Conservation (phyloP, 2,329 filamentous ascomycete species). For the Cylindrodendrum hubeiense region DNA sequence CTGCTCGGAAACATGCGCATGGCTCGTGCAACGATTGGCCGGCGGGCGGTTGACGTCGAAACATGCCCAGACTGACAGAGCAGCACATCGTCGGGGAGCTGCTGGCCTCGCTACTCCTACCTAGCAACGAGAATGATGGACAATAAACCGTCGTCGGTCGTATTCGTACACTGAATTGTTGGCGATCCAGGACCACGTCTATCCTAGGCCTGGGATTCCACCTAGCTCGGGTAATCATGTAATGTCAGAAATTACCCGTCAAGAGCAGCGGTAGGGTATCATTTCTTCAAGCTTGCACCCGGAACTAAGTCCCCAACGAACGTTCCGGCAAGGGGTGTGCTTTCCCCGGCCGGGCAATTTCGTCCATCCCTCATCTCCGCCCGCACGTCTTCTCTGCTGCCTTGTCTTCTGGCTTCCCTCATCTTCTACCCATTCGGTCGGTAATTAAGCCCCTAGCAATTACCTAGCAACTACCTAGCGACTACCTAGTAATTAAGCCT, state of each 20-base stretch:
- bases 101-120: neutral
- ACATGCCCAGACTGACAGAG: neutral
- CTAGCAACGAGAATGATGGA: neutral
- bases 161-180: neutral
- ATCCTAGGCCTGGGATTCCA: neutral
- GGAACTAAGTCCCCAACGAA: neutral
- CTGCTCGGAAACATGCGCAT: conserved; percentile 26
- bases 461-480: too few species aligned
- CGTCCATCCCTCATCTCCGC: conserved; percentile 42
- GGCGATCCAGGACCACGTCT: conserved; percentile 2
- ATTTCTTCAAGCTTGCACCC: conserved; percentile 9
- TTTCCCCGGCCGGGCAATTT: conserved; percentile 39
- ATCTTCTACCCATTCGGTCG: conserved; percentile 24
- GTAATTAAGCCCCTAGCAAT: neutral
- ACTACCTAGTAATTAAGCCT: neutral
- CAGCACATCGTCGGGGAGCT: neutral
- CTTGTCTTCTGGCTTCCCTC: conserved; percentile 19
- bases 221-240: neutral
- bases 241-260: neutral
- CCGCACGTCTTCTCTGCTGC: conserved; percentile 21
- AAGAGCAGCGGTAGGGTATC: conserved; percentile 1
- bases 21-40: conserved; percentile 21
- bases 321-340: conserved; percentile 19
- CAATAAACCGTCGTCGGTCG: neutral
- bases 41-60: neutral